Conservation (phyloP, 2,329 filamentous ascomycete species). For the Huntiella decipiens region DNA sequence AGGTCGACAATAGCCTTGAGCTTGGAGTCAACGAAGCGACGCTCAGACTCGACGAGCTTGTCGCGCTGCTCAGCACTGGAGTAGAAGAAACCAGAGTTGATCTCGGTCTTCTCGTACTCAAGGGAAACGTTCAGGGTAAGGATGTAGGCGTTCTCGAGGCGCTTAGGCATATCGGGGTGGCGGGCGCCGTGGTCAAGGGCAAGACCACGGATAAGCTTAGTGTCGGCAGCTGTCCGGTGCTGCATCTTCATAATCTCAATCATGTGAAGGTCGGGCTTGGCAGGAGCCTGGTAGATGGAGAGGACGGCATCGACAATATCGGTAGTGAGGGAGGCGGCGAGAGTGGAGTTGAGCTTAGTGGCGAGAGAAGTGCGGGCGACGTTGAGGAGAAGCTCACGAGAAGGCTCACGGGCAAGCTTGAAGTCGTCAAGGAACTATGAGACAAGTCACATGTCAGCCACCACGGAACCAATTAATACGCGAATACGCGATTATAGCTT, state of each 20-base stretch:
- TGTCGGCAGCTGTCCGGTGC: slow-evolving; percentile 88
- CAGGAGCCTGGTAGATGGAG: slow-evolving; percentile 72
- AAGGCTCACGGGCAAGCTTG: slow-evolving; percentile 74
- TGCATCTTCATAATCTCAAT: slow-evolving; percentile 99
- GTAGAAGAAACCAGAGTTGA: slow-evolving; percentile 98
- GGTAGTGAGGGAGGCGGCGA: slow-evolving; percentile 81
- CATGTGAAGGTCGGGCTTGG: slow-evolving; percentile 96
- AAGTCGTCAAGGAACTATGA: slow-evolving; percentile 79
- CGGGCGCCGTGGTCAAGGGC: slow-evolving; percentile 88
- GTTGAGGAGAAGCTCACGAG: slow-evolving; percentile 80
- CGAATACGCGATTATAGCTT: slow-evolving; percentile 1
- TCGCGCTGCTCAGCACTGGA: slow-evolving; percentile 91
- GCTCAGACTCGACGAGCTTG: slow-evolving; percentile 94
- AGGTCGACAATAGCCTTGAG: slow-evolving; percentile 92
- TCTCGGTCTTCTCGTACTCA: slow-evolving; percentile 98
- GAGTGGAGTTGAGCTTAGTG: slow-evolving; percentile 78
- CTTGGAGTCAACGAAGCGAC: slow-evolving; percentile 89
- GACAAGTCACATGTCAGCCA: slow-evolving; percentile 8
- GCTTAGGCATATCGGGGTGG: slow-evolving; percentile 96
- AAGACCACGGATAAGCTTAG: slow-evolving; percentile 81
- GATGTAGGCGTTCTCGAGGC: slow-evolving; percentile 87
- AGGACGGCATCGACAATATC: slow-evolving; percentile 94
- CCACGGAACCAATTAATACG: not conserved
- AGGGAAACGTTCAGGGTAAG: slow-evolving; percentile 89
- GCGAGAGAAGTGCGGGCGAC: slow-evolving; percentile 88